These are phyloP conservation scores for Phytophthora idaei DNA, from an alignment of 352 stramenopile species.

Conservation along the genomic window DNA sequence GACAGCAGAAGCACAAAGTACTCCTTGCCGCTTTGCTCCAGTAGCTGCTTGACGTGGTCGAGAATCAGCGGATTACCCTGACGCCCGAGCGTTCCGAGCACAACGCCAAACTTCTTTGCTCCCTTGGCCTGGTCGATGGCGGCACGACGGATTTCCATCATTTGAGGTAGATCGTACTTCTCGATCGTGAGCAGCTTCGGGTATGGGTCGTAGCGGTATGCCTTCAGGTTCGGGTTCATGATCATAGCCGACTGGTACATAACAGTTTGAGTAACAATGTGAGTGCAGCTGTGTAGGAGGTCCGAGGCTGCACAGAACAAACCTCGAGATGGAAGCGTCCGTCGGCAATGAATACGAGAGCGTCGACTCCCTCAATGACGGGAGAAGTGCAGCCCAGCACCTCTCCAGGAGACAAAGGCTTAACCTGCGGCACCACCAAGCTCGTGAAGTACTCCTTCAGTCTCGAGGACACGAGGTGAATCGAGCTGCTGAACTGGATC, in stretches of 20 bases:
- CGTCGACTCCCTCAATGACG: conserved; percentile 89
- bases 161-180: conserved; percentile 96
- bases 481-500: conserved; percentile 95
- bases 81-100: conserved; percentile 98
- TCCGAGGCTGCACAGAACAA: not conserved
- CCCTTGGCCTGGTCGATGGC: conserved; percentile 76
- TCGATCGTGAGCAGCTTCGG: conserved; percentile 97
- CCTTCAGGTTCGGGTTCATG: conserved; percentile 94
- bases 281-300: not conserved
- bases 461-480: conserved; percentile 80
- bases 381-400: conserved; percentile 99
- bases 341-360: conserved; percentile 98
- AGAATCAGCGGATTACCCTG: conserved; percentile 98
- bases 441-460: conserved; percentile 85
- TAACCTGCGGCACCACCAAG: conserved; percentile 94
- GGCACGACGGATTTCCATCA: conserved; percentile 92
- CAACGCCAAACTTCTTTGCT: conserved; percentile 94
- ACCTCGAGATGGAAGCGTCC: conserved; percentile 99
- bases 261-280: conserved; percentile 1
- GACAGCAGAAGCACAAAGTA: conserved; percentile 97
- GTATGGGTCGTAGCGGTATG: conserved; percentile 99
- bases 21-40: conserved; percentile 89
- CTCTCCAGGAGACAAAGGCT: conserved; percentile 97
- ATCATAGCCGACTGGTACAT: conserved; percentile 95
- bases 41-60: conserved; percentile 89